These are phyloP conservation scores for Detonula confervacea DNA, from an alignment of 352 stramenopile genomes.

Conservation along the genomic window DNA sequence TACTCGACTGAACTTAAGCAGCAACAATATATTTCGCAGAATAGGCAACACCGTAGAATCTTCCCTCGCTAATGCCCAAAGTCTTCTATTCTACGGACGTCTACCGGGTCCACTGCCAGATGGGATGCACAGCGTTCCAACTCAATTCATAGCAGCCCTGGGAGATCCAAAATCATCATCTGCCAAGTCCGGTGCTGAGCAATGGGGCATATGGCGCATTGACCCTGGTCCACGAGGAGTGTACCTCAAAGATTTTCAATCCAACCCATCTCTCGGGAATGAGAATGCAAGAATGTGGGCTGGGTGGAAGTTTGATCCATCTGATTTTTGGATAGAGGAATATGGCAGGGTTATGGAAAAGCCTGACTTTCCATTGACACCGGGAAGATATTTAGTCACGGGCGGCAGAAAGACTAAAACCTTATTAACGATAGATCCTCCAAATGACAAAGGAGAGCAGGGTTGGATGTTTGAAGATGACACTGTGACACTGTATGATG, in stretches of 20 bases:
- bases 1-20: not conserved
- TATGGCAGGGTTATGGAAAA: constrained; percentile 82
- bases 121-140: not conserved
- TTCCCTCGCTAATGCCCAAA: not conserved
- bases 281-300: constrained; percentile 60
- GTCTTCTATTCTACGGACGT: not conserved
- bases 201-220: constrained; percentile 77
- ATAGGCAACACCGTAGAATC: not conserved
- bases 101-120: not conserved
- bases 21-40: not conserved
- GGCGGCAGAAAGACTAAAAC: constrained; percentile 74
- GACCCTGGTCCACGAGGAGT: constrained; percentile 83
- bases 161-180: constrained; percentile 66
- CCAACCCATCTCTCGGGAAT: constrained; percentile 30
- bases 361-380: constrained; percentile 55
- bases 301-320: constrained; percentile 78
- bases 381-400: constrained; percentile 78
- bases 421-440: constrained; percentile 60
- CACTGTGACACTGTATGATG: constrained; percentile 71
- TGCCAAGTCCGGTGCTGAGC: constrained; percentile 51
- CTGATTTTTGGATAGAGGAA: constrained; percentile 85
- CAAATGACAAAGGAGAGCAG: constrained; percentile 38
- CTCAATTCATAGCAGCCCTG: constrained; percentile 78
- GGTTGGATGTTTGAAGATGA: constrained; percentile 78
- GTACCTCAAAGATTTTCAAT: constrained; percentile 67